Conservation (phyloP, 257 asterid genomes). For the Leonotis leonurus region DNA sequence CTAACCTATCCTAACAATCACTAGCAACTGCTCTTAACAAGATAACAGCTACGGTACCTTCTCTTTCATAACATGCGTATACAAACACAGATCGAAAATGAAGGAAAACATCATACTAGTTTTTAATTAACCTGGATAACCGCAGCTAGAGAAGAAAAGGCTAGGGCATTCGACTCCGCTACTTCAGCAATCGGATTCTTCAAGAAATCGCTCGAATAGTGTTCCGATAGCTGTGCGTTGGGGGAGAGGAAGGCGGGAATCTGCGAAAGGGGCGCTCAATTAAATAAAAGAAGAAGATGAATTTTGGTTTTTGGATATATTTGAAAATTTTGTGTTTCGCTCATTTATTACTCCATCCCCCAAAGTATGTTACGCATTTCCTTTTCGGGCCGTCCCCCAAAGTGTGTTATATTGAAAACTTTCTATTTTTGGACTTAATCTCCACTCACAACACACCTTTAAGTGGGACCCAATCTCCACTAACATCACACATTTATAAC, state of each 20-base stretch:
- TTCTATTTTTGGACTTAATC: too few species aligned
- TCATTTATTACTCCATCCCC: slow-evolving; percentile 21
- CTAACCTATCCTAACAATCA: too few species aligned
- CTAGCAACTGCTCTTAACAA: too few species aligned
- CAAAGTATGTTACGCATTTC: too few species aligned
- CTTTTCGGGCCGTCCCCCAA: too few species aligned
- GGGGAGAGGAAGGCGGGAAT: slow-evolving; percentile 10
- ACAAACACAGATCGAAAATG: background rate
- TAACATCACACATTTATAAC: too few species aligned
- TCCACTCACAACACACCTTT: too few species aligned
- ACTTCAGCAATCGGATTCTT: background rate
- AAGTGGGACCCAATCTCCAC: too few species aligned
- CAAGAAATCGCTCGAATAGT: background rate
- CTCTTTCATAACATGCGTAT: too few species aligned
- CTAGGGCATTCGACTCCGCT: slow-evolving; percentile 18
- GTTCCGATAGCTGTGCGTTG: background rate
- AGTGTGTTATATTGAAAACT: too few species aligned
- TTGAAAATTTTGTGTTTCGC: slow-evolving; percentile 35
- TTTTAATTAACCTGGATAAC: background rate
- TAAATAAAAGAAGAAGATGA: background rate
- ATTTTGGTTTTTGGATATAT: slow-evolving; percentile 1
- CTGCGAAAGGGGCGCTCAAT: background rate
- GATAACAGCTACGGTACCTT: too few species aligned
- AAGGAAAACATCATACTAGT: too few species aligned
- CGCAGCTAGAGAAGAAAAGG: background rate